Evolutionary conservation across 2,329 filamentous ascomycete species (phyloP).

Genomic region (Clarireedia homoeocarpa): DNA sequence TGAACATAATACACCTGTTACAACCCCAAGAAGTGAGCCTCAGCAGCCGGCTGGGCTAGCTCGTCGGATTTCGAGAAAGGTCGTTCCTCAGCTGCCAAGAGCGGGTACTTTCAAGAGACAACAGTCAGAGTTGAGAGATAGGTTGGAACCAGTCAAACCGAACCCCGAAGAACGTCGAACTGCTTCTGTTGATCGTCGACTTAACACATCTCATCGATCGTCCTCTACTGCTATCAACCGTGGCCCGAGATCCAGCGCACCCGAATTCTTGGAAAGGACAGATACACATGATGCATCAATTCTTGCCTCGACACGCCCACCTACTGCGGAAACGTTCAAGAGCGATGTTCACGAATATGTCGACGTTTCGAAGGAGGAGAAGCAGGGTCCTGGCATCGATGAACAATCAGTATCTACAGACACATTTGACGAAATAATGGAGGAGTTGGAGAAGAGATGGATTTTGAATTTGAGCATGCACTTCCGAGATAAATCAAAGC

Average conservation of each 20-base stretch:
- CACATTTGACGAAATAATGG: constrained; percentile 56
- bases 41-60: constrained; percentile 22
- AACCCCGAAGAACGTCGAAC: constrained; percentile 62
- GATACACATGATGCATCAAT: constrained; percentile 17
- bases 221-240: constrained; percentile 18
- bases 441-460: constrained; percentile 83
- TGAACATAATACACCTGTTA: constrained; percentile 13
- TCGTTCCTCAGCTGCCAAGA: constrained; percentile 72
- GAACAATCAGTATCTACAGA: constrained; percentile 26
- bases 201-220: constrained; percentile 17
- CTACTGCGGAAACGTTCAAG: constrained; percentile 12
- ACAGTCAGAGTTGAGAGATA: constrained; percentile 70
- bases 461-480: constrained; percentile 98
- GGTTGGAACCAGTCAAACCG: constrained; percentile 57
- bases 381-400: constrained; percentile 20
- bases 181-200: constrained; percentile 52
- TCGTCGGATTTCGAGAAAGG: constrained; percentile 39
- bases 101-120: constrained; percentile 75
- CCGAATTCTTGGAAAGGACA: constrained; percentile 23
- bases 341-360: constrained; percentile 21
- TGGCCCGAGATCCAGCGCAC: constrained; percentile 24
- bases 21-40: constrained; percentile 13
- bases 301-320: constrained; percentile 9
- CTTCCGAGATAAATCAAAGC: constrained; percentile 83
- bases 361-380: constrained; percentile 23